Conservation (phyloP, 805 yeast genomes). For the Ogataea ramenticola region DNA sequence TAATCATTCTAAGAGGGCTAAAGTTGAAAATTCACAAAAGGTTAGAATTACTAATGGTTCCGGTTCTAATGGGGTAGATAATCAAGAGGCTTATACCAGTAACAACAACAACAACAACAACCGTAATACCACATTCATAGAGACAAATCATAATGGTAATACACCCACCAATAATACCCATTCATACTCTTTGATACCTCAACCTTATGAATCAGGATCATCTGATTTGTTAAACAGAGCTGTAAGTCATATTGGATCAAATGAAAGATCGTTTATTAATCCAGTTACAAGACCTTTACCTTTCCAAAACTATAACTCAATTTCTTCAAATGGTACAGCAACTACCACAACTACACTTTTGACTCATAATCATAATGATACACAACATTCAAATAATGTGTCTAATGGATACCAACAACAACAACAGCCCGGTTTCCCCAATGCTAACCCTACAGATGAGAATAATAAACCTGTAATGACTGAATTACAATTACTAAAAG, state of each 20-base stretch:
- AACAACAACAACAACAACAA: too few species aligned
- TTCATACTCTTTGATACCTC: not conserved
- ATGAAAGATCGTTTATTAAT: slow-evolving; percentile 17
- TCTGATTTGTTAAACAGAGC: not conserved
- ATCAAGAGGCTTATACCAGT: not conserved
- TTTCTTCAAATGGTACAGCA: too few species aligned
- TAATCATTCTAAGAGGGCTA: not conserved
- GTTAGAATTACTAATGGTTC: too few species aligned
- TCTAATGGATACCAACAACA: too few species aligned
- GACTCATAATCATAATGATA: not conserved
- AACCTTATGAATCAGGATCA: not conserved
- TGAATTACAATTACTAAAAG: slow-evolving; percentile 30
- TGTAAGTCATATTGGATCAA: slow-evolving; percentile 13
- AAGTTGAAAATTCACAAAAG: not conserved
- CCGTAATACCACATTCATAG: too few species aligned
- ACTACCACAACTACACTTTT: too few species aligned
- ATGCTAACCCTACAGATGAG: too few species aligned
- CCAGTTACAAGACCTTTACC: slow-evolving; percentile 4
- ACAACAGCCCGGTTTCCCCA: too few species aligned
- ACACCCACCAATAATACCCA: too few species aligned
- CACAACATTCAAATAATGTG: not conserved
- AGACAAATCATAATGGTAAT: too few species aligned
- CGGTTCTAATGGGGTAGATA: not conserved
- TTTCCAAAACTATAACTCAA: not conserved
- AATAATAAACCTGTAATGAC: slow-evolving; percentile 12